These are phyloP conservation scores for Claviceps humidiphila DNA, from an alignment of 2,329 filamentous ascomycete genomes.

Conservation along the genomic window DNA sequence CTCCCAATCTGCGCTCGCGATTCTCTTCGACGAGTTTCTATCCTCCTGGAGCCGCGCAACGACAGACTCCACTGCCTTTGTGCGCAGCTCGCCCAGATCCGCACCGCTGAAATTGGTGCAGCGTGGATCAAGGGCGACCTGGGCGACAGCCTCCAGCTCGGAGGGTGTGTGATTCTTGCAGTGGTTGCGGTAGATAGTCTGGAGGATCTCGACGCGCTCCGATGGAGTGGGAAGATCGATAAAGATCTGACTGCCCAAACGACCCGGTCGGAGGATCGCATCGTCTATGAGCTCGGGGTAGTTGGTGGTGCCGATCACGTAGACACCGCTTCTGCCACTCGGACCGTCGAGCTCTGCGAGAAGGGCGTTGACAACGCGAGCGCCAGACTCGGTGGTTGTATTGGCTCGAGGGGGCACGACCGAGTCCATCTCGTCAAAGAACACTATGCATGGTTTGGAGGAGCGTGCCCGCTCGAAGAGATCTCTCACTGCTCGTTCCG, in stretches of 20 bases:
- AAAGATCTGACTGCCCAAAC: constrained; percentile 77
- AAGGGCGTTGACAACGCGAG: constrained; percentile 86
- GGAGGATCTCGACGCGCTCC: constrained; percentile 76
- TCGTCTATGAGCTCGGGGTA: constrained; percentile 92
- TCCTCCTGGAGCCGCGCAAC: constrained; percentile 23
- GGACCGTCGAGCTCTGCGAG: constrained; percentile 90
- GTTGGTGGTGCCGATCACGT: constrained; percentile 91
- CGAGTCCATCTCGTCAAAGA: constrained; percentile 96
- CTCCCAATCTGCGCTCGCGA: constrained; percentile 32
- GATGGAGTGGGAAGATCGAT: constrained; percentile 70
- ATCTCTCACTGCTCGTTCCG: constrained; percentile 81
- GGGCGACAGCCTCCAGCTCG: constrained; percentile 40
- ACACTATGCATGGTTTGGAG: constrained; percentile 83
- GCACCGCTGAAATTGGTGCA: constrained; percentile 69
- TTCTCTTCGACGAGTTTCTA: no score
- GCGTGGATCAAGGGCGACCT: constrained; percentile 49
- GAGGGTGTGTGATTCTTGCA: constrained; percentile 25
- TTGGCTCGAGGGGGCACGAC: constrained; percentile 76
- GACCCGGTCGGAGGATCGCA: constrained; percentile 83
- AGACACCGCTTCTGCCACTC: constrained; percentile 68
- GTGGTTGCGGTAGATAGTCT: constrained; percentile 45
- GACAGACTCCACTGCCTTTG: constrained; percentile 33
- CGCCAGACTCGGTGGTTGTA: constrained; percentile 64
- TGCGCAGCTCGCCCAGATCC: constrained; percentile 36
- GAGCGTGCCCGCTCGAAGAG: constrained; percentile 81